Base-by-base conservation (phyloP, 2,329 filamentous ascomycete genomes). In the Fusarium sp. region DNA sequence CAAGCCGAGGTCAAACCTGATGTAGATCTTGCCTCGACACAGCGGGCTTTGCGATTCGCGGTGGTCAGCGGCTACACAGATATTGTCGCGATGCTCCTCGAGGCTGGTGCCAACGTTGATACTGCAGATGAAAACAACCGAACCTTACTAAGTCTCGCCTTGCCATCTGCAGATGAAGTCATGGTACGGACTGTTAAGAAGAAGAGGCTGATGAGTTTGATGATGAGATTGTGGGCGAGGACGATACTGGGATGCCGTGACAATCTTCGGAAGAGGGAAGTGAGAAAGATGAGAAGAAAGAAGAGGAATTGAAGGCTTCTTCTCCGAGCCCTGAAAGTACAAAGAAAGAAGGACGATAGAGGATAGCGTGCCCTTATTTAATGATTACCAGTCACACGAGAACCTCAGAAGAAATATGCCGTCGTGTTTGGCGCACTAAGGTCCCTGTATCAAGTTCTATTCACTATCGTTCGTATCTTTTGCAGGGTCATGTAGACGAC, bases 61-160 rank as follows among this genome's bases (percentile, higher is more conserved):
- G 52, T 57, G 8, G 19, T 40, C 3, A 11, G 6, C 5, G 43
- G 36, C 13, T 47, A 34, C 11, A 22, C 36, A 7, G 50, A 62
- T 14, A 40, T 22, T 17, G 31, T 62, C 6, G 38, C 9, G 9
- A 19, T 36, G 28, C 31, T 57, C 7, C 39, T 62, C 5, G 58
- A 62, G 24, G 58, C 52, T n/a, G 52, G 58, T 6, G 52, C 44
- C 4, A 33, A 51, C 19, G 58, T 62, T 15, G 44, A 51, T 9
- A 40, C 24, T 6, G 45, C 44, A 6, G 39, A 56, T 22, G 21
- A 38, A 8, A 45, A 44, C 15, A 57, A 57, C 7, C 28, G 19
- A 17, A 31, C 58, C 6, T 21, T 62, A 3, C 17, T 57, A 6
- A 42, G 31, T 9, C 31, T 57, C 14, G 52, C 58, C 5, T 45